phyloP scores from a whole-genome alignment of 169 alveolate genomes.

The Plasmodium chabaudi region DNA sequence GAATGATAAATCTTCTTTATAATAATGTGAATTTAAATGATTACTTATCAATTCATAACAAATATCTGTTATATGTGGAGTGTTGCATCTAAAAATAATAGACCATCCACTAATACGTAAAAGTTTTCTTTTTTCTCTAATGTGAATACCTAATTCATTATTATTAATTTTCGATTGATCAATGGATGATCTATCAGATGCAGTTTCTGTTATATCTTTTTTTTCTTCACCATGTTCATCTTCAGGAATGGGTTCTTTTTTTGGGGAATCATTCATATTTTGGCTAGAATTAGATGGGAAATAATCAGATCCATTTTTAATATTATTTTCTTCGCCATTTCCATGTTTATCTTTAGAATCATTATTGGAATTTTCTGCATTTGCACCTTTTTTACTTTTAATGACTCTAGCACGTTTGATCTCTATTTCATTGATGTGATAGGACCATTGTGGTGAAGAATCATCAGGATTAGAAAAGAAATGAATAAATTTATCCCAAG shows the following conservation, averaged over 20 bases:
- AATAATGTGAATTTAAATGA: slow-evolving; percentile 57
- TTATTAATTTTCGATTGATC: background rate
- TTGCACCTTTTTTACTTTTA: background rate
- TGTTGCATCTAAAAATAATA: slow-evolving; percentile 56
- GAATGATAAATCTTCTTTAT: slow-evolving; percentile 27
- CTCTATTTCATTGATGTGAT: slow-evolving; percentile 58
- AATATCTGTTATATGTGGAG: slow-evolving; percentile 34
- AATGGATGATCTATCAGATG: background rate
- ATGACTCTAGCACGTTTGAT: slow-evolving; percentile 21
- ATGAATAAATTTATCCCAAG: slow-evolving; percentile 71
- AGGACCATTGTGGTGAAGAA: slow-evolving; percentile 73
- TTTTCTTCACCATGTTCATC: background rate
- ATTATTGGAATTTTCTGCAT: background rate
- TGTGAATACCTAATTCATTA: slow-evolving; percentile 63
- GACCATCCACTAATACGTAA: slow-evolving; percentile 70
- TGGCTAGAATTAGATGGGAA: background rate
- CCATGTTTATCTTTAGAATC: background rate
- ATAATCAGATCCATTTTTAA: background rate
- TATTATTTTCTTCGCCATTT: background rate
- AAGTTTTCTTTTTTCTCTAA: slow-evolving; percentile 68
- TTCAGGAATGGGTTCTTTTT: background rate
- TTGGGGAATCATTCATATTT: background rate
- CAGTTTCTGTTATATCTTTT: background rate
- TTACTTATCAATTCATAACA: slow-evolving; percentile 52
- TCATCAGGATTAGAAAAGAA: slow-evolving; percentile 46